Evolutionary conservation across 257 asterid genomes (phyloP), one percentile per base, ranked within the genome.

Genomic region (Primulina huaijiensis): DNA sequence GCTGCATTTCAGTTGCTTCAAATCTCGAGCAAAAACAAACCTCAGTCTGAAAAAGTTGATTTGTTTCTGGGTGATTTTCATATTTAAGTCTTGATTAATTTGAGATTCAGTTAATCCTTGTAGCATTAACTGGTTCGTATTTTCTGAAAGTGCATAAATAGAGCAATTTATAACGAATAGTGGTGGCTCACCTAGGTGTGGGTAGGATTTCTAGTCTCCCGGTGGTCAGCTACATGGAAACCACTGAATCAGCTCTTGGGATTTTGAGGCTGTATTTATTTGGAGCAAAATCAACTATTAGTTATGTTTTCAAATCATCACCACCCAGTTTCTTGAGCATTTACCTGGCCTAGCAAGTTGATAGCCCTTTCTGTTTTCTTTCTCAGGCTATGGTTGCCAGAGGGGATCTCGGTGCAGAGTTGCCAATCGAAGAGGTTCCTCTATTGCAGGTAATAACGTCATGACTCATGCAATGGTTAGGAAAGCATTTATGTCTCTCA

Each of bases 371-470:
- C 65, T 20, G 19, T 65, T 63, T 37, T 75, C 64, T 56, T 74
- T 75, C 69, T 56, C 80, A 90, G 97, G 98, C 98, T 65, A 92
- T 92, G 97, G 98, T 92, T 84, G 97, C 97, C 61, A 90, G 98
- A 82, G 98, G 98, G 67, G 98, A 92, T 83, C 98, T 92, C 73
- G 98, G 98, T 65, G 97, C 97, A 23, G 97, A 90, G 86, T 76
- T 92, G 80, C 98, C 98, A 58, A 79, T 92, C 66, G 98, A 92
- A 84, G 98, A 92, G 82, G 98, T 90, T 80, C 98, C 97, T 72
- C 72, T 92, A 74, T 83, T 92, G 91, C 98, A 92, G 98, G 97
- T 90, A 82, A 65, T 52, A 30, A n/a, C 59, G 5, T 27, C 34
- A 60, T 64, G 59, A 37, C 23, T 64, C 63, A 30, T 29, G 14